Percentiles rank a stretch among this genome's conserved stretches.
Conservation (phyloP, 495 filamentous ascomycete genomes). For the Clavariopsis aquatica region DNA sequence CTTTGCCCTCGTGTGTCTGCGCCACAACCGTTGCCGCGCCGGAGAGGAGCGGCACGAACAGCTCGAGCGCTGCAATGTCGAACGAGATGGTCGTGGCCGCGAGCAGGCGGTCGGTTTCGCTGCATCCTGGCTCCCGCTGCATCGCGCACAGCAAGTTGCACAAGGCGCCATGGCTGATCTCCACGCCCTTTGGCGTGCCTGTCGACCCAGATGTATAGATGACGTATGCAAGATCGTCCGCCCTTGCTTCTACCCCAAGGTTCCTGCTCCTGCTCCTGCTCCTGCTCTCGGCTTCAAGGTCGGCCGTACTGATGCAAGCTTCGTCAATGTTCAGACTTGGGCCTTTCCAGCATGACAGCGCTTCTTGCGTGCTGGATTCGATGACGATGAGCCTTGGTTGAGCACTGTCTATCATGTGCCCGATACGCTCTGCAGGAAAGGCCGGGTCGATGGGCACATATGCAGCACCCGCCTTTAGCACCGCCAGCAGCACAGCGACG, state of each 20-base stretch:
- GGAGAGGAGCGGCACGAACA: constrained; percentile 12
- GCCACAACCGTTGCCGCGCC: constrained; percentile 24
- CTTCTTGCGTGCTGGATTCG: neutral
- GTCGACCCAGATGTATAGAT: constrained; percentile 30
- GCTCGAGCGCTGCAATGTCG: constrained; percentile 21
- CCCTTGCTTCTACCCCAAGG: neutral
- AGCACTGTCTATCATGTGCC: constrained; percentile 25
- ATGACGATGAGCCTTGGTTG: constrained; percentile 17
- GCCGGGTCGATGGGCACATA: constrained; percentile 29
- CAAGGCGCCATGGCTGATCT: constrained; percentile 51
- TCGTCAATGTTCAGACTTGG: neutral
- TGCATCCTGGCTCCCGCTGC: constrained; percentile 26
- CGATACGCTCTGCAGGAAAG: constrained; percentile 26
- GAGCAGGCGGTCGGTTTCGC: constrained; percentile 17
- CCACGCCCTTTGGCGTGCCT: constrained; percentile 42
- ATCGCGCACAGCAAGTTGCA: constrained; percentile 42
- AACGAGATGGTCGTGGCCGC: constrained; percentile 28
- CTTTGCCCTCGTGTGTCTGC: constrained; percentile 23
- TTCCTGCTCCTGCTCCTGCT: no score
- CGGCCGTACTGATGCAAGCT: neutral
- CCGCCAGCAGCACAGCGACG: constrained; percentile 14
- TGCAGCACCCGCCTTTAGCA: constrained; percentile 24
- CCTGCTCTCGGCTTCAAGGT: neutral
- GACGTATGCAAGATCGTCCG: constrained; percentile 17
- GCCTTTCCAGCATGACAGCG: neutral